phyloP scores from a whole-genome alignment of 768 basidiomycete species.

The Mycena rebaudengoi region DNA sequence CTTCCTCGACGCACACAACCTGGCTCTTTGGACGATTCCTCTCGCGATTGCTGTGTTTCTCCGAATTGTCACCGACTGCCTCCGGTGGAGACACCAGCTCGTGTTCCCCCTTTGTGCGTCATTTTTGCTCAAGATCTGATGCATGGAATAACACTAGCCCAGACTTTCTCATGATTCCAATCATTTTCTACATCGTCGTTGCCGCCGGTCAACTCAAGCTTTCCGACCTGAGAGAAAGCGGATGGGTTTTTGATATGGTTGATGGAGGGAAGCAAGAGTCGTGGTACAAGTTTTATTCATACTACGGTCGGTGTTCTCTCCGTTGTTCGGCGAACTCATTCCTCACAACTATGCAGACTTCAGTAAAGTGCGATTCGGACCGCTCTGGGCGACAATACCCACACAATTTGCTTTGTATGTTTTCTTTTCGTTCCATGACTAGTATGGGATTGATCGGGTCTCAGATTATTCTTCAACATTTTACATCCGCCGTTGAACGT shows the following conservation, averaged over 20 bases:
- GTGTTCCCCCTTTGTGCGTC: slow-evolving; percentile 87
- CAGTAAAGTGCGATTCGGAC: slow-evolving; percentile 62
- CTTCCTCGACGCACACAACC: slow-evolving; percentile 67
- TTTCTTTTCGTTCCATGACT: not conserved
- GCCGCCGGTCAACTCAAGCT: slow-evolving; percentile 70
- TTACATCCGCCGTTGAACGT: slow-evolving; percentile 89
- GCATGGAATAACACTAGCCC: not conserved
- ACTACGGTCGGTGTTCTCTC: slow-evolving; percentile 66
- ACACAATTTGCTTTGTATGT: slow-evolving; percentile 92
- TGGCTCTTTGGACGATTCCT: slow-evolving; percentile 84
- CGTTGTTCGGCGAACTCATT: not conserved
- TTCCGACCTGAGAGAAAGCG: slow-evolving; percentile 60
- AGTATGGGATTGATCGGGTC: not conserved
- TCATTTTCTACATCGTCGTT: slow-evolving; percentile 85
- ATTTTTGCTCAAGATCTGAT: not conserved
- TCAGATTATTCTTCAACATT: slow-evolving; percentile 83
- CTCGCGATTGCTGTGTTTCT: slow-evolving; percentile 79
- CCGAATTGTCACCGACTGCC: slow-evolving; percentile 80
- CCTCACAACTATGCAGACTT: slow-evolving; percentile 56
- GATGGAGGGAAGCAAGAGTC: slow-evolving; percentile 43
- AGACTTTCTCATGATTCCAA: slow-evolving; percentile 86
- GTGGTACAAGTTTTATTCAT: slow-evolving; percentile 90
- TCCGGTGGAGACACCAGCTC: slow-evolving; percentile 76
- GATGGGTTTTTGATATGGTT: slow-evolving; percentile 89
- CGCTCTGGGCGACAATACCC: slow-evolving; percentile 85